Percentiles rank a stretch among this genome's conserved stretches.
Evolutionary conservation across 495 filamentous ascomycete species (phyloP).

Genomic region (Sordaria brevicollis): DNA sequence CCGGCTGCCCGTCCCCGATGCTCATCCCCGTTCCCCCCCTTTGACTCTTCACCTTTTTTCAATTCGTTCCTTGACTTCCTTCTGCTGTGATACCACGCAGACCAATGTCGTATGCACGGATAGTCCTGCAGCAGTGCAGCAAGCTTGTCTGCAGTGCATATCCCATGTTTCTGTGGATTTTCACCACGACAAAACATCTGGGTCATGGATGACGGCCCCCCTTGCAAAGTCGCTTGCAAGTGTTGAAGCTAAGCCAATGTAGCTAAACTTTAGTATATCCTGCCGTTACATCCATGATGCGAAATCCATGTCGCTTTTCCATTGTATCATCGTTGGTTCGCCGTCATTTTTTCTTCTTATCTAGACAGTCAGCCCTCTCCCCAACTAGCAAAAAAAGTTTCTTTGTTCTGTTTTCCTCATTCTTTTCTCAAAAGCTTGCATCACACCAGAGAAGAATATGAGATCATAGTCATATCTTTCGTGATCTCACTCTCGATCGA

Average conservation of each 20-base stretch:
- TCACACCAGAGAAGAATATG: background rate
- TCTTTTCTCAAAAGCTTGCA: background rate
- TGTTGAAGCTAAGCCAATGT: background rate
- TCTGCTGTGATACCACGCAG: background rate
- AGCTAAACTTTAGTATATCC: background rate
- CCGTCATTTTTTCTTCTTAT: background rate
- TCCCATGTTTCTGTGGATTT: background rate
- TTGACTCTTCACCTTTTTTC: background rate
- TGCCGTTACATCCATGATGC: background rate
- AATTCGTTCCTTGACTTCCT: background rate
- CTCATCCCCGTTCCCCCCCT: background rate
- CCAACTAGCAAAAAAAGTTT: background rate
- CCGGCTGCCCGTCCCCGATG: background rate
- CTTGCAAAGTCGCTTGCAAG: no score
- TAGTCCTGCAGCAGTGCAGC: background rate
- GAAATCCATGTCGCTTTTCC: background rate
- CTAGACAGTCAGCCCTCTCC: background rate
- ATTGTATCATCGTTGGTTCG: background rate
- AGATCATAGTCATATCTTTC: background rate
- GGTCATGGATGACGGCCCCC: background rate
- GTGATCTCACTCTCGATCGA: background rate
- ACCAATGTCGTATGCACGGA: background rate
- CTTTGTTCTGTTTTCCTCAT: background rate
- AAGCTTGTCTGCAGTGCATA: background rate
- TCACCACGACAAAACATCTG: background rate